phyloP scores from a whole-genome alignment of 306 rosid genomes.

The Styphnolobium japonicum region DNA sequence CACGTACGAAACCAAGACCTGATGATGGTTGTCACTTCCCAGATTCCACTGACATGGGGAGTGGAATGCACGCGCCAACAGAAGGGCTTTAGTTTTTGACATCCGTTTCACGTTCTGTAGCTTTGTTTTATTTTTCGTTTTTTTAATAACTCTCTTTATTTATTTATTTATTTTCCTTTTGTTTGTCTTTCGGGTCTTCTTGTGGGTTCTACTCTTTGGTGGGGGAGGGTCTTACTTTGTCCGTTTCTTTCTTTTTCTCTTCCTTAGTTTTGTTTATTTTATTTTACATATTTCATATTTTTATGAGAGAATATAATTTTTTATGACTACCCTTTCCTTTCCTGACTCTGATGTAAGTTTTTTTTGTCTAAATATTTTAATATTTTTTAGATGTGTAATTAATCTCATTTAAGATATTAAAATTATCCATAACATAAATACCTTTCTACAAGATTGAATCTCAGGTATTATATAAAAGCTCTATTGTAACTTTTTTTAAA shows the following conservation, averaged over 20 bases:
- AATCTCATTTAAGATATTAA: no score
- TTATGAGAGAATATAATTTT: background rate
- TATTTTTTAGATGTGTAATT: no score
- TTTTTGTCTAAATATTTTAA: no score
- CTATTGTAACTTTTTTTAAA: no score
- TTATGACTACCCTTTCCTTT: background rate
- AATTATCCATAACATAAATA: no score
- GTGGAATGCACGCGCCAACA: constrained; percentile 34
- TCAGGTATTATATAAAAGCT: no score
- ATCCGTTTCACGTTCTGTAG: background rate
- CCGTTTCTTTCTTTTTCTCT: constrained; percentile 31
- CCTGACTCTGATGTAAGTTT: no score
- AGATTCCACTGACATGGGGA: constrained; percentile 45
- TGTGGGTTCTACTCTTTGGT: no score
- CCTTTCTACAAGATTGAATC: no score
- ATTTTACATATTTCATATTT: background rate
- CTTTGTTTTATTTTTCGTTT: background rate
- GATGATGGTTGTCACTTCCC: constrained; percentile 32
- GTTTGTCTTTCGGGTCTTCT: constrained; percentile 40
- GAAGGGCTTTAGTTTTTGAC: background rate
- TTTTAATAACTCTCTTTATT: background rate
- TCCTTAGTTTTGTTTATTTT: constrained; percentile 8
- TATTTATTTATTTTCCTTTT: background rate
- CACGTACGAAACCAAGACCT: constrained; percentile 37
- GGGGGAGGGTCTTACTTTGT: constrained; percentile 46